Evolutionary conservation across 1,284 basidiomycete genomes (phyloP).

Genomic region (Tremellales sp.): DNA sequence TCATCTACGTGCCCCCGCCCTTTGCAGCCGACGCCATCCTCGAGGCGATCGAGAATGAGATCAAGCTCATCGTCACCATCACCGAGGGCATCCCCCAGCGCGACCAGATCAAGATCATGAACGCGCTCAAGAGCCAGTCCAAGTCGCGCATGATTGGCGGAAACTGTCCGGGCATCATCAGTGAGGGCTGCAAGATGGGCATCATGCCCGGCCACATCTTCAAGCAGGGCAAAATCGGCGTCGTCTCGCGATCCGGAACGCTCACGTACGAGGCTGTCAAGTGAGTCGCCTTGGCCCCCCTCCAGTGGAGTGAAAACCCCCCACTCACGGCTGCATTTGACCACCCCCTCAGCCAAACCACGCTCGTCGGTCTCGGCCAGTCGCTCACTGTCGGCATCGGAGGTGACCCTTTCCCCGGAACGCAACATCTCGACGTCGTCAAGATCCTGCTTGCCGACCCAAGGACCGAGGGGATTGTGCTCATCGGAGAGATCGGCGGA

Average conservation of each 20-base stretch:
- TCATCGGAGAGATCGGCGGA: conserved; percentile 99
- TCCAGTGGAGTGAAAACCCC: neutral
- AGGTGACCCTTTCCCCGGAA: conserved; percentile 88
- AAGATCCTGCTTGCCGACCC: conserved; percentile 95
- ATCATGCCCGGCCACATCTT: conserved; percentile 99
- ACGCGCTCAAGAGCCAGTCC: conserved; percentile 89
- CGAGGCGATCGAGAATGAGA: conserved; percentile 96
- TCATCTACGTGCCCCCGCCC: conserved; percentile 94
- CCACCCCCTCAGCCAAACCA: conserved; percentile 73
- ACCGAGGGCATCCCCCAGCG: conserved; percentile 96
- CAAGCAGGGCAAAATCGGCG: conserved; percentile 89
- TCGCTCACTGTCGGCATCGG: conserved; percentile 96
- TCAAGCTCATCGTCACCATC: conserved; percentile 92
- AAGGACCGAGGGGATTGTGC: conserved; percentile 89
- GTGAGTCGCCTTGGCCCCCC: conserved; percentile 23
- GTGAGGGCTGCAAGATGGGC: conserved; percentile 98
- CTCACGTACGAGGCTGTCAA: conserved; percentile 51
- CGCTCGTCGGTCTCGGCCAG: conserved; percentile 92
- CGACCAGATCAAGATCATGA: conserved; percentile 90
- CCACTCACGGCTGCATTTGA: neutral
- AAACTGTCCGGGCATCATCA: conserved; percentile 98
- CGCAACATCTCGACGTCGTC: conserved; percentile 90
- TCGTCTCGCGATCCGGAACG: conserved; percentile 95
- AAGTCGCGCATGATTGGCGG: conserved; percentile 87
- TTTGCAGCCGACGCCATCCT: conserved; percentile 91